Percentiles rank a stretch among this genome's conserved stretches.
These are phyloP conservation scores for Dendrobium catenatum DNA, from an alignment of 106 monocot genomes.

Conservation along the genomic window DNA sequence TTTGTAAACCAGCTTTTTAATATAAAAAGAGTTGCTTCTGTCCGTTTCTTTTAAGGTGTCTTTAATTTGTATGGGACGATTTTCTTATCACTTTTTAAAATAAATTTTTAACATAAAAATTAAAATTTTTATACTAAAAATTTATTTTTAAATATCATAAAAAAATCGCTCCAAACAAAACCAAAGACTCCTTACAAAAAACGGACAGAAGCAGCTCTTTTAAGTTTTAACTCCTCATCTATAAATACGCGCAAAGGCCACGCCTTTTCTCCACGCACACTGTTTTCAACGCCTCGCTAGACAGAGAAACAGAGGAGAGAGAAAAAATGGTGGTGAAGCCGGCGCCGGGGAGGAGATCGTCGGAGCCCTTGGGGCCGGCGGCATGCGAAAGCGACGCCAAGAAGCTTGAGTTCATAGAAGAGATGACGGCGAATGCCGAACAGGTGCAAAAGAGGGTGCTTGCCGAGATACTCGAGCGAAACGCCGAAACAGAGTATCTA, in stretches of 20 bases:
- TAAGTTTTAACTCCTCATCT: neutral
- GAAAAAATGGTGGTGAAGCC: neutral
- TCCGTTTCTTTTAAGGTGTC: too few species aligned
- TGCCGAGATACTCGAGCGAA: slow-evolving; percentile 43
- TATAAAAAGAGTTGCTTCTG: too few species aligned
- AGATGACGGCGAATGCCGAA: slow-evolving; percentile 35
- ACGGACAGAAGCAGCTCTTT: too few species aligned
- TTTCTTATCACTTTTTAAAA: too few species aligned
- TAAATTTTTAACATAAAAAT: too few species aligned
- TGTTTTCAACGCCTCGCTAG: too few species aligned
- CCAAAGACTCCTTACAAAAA: too few species aligned
- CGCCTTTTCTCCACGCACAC: neutral
- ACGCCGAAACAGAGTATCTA: slow-evolving; percentile 54
- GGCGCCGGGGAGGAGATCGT: neutral
- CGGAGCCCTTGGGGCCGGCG: slow-evolving; percentile 13
- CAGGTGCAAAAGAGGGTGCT: slow-evolving; percentile 46
- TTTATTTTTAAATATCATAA: too few species aligned
- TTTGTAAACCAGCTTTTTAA: too few species aligned
- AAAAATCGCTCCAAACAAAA: too few species aligned
- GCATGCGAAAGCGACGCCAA: slow-evolving; percentile 39
- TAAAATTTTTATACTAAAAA: too few species aligned
- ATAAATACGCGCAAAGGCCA: neutral
- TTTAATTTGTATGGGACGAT: too few species aligned
- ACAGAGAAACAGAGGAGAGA: neutral
- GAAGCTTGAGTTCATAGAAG: slow-evolving; percentile 46